These are phyloP conservation scores for Malus hybrid DNA, from an alignment of 331 rosid genomes.

Conservation along the genomic window DNA sequence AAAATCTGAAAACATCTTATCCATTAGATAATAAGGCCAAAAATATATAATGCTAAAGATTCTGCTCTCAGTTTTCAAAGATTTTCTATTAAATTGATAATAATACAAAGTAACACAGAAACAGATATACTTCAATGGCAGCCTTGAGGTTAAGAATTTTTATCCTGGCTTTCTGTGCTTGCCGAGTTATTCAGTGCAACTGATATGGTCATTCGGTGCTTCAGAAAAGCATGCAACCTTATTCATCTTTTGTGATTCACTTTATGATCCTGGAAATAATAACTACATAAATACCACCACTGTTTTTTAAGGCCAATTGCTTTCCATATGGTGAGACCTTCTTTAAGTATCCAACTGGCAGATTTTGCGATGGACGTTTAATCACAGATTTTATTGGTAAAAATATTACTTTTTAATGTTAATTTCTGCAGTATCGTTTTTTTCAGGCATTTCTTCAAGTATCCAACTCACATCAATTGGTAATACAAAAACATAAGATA, in stretches of 20 bases:
- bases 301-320: neutral
- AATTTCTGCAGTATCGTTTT: no score
- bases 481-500: no score
- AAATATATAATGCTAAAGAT: neutral
- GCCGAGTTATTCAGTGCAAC: neutral
- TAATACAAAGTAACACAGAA: neutral
- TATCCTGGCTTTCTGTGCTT: neutral
- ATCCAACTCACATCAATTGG: no score
- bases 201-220: neutral
- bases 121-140: neutral
- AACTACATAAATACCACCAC: constrained; percentile 34
- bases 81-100: neutral
- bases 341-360: constrained; percentile 6
- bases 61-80: neutral
- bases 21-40: neutral
- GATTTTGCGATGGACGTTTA: neutral
- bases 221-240: neutral
- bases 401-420: neutral
- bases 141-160: neutral
- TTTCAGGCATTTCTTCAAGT: no score
- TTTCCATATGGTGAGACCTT: constrained; percentile 22
- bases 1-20: neutral
- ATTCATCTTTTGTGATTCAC: neutral
- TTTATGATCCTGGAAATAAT: constrained; percentile 26
- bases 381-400: constrained; percentile 1